These are phyloP conservation scores for Arxiozyma bovina DNA, from an alignment of 1,139 yeast species.

Conservation along the genomic window DNA sequence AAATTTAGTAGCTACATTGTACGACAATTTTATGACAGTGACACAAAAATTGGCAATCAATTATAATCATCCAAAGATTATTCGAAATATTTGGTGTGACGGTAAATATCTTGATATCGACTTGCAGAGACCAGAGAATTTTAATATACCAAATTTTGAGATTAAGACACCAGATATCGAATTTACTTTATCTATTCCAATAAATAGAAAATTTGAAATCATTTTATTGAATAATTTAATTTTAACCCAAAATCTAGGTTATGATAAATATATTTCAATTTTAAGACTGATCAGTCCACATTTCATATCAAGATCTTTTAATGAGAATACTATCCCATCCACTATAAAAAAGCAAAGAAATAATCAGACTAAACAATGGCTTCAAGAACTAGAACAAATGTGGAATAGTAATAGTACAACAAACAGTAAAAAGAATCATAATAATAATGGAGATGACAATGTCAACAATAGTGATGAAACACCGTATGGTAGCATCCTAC, in stretches of 20 bases:
- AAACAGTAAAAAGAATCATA: no score
- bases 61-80: slow-evolving; percentile 28
- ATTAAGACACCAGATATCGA: slow-evolving; percentile 21
- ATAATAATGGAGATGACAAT: not conserved
- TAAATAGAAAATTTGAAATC: slow-evolving; percentile 26
- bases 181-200: slow-evolving; percentile 18
- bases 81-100: slow-evolving; percentile 29
- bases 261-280: slow-evolving; percentile 23
- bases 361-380: slow-evolving; percentile 22
- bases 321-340: slow-evolving; percentile 26
- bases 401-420: slow-evolving; percentile 14
- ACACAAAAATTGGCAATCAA: slow-evolving; percentile 29
- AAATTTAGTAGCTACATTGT: slow-evolving; percentile 25
- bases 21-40: slow-evolving; percentile 30
- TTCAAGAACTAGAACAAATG: slow-evolving; percentile 25
- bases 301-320: slow-evolving; percentile 31
- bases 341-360: slow-evolving; percentile 24
- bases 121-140: slow-evolving; percentile 14
- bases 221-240: slow-evolving; percentile 21
- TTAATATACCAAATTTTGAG: slow-evolving; percentile 17
- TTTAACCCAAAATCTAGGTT: slow-evolving; percentile 25
- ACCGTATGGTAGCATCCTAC: slow-evolving; percentile 8
- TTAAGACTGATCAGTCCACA: slow-evolving; percentile 26
- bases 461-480: not conserved
- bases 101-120: slow-evolving; percentile 24